Evolutionary conservation across 352 stramenopile genomes (phyloP).

Genomic region (Globisporangium uncinulatum): DNA sequence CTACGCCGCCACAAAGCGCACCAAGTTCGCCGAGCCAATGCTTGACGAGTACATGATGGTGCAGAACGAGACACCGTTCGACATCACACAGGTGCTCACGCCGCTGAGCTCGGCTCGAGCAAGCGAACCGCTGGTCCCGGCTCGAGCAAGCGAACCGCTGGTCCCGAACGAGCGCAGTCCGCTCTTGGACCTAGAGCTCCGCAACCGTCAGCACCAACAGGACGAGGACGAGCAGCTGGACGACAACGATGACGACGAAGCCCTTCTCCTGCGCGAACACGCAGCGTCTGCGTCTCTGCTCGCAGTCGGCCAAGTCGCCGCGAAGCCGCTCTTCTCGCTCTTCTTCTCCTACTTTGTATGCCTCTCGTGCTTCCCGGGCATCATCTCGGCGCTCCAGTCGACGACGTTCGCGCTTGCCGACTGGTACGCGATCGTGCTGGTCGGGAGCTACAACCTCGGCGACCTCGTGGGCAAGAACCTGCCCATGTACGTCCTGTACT

Average conservation of each 20-base stretch:
- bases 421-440: conserved; percentile 75
- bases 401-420: conserved; percentile 46
- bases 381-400: conserved; percentile 67
- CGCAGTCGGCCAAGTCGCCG: conserved; percentile 49
- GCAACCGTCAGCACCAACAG: conserved; percentile 13
- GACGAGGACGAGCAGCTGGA: conserved; percentile 10
- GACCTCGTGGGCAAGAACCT: conserved; percentile 80
- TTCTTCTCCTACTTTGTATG: conserved; percentile 77
- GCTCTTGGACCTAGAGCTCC: conserved; percentile 21
- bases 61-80: conserved; percentile 55
- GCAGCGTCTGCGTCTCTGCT: conserved; percentile 40
- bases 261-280: conserved; percentile 29
- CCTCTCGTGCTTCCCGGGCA: conserved; percentile 71
- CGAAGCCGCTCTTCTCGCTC: conserved; percentile 74
- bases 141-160: conserved; percentile 14
- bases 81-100: conserved; percentile 33
- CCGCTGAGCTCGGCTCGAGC: conserved; percentile 38
- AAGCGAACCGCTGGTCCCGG: conserved; percentile 13
- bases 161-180: conserved; percentile 39
- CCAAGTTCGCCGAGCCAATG: conserved; percentile 56
- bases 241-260: conserved; percentile 19
- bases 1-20: conserved; percentile 43
- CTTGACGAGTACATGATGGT: conserved; percentile 63
- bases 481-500: conserved; percentile 63
- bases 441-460: conserved; percentile 69